Base-by-base conservation (phyloP, 208 protist species). In the Leishmania arabica region DNA sequence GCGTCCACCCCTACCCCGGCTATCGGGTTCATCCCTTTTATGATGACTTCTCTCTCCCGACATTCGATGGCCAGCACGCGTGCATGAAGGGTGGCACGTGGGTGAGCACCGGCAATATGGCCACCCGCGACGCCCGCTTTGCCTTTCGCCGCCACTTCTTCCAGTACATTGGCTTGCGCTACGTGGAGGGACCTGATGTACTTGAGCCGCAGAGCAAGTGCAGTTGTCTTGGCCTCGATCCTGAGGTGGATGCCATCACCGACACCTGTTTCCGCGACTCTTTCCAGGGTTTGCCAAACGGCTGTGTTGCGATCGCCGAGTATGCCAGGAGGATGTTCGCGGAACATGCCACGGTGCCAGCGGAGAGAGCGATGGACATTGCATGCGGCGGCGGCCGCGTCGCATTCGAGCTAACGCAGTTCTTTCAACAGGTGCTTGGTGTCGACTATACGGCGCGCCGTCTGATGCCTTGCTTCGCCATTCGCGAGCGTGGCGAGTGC, bases 41-140 rank as follows among this genome's bases (percentile, higher is more conserved):
- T 88, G 95, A 98, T 74, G 98, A 99, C 85, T 99, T 99, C 83
- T 99, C 98, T 37, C 90, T 96, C 45, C 98, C 98, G n/a, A 98
- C 95, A 53, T 99, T 99, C 84, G 98, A 99, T 85, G 96, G 96
- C 69, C 85, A 91, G 27, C 98, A 99, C 89, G 90, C 91, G 34
- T 93, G 98, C 82, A 98, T 99, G 89, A 98, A 99, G 80, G 98
- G 98, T 65, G 98, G 98, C 42, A 89, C 97, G 45, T 99, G 92
- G 90, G 84, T 98, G 58, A 98, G 95, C 53, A 98, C 95, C 21
- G 98, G 98, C 71, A 98, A 99, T 84, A 93, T 98, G 90, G 97
- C 97, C 49, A 98, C 93, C n/a, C 83, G 88, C 58, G 92, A 96
- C 83, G 92, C 98, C 34, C 91, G 98, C 68, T 99, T 97, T 86